Conservation (phyloP, 257 asterid genomes). For the Solanum phureja region DNA sequence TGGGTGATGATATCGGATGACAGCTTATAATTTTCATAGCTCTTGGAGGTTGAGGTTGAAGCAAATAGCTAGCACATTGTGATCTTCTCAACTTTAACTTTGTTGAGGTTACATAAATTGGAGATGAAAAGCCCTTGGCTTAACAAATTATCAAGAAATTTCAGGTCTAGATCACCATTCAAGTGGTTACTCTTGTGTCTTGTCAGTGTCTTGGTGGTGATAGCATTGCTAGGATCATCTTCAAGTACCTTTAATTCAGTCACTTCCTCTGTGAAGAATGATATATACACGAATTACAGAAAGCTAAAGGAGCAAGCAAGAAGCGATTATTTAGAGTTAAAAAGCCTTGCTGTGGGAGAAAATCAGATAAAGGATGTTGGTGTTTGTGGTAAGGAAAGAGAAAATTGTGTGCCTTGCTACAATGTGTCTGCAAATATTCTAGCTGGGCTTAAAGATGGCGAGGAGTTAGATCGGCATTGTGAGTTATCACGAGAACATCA, state of each 20-base stretch:
- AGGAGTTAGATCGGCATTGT: constrained; percentile 90
- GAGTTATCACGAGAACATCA: constrained; percentile 46
- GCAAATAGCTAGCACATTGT: constrained; percentile 18
- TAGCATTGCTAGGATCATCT: constrained; percentile 65
- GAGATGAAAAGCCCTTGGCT: constrained; percentile 93
- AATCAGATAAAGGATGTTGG: constrained; percentile 44
- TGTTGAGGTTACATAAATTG: constrained; percentile 22
- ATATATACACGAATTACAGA: constrained; percentile 46
- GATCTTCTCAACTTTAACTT: constrained; percentile 5
- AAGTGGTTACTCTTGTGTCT: constrained; percentile 68
- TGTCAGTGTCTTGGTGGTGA: constrained; percentile 46
- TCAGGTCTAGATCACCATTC: constrained; percentile 62
- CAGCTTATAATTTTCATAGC: constrained; percentile 20
- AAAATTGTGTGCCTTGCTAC: constrained; percentile 85
- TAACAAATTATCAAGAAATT: constrained; percentile 35
- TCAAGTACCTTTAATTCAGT: constrained; percentile 41
- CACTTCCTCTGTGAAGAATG: constrained; percentile 35
- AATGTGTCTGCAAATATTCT: constrained; percentile 67
- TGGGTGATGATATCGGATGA: constrained; percentile 35
- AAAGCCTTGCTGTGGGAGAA: constrained; percentile 28
- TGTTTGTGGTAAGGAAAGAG: constrained; percentile 83
- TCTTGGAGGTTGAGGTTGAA: constrained; percentile 31
- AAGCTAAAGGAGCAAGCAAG: constrained; percentile 65
- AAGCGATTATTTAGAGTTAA: constrained; percentile 63
- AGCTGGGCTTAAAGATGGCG: constrained; percentile 73